Evolutionary conservation across 108 stramenopile genomes (phyloP).

Genomic region (Stephanodiscus minutulus): DNA sequence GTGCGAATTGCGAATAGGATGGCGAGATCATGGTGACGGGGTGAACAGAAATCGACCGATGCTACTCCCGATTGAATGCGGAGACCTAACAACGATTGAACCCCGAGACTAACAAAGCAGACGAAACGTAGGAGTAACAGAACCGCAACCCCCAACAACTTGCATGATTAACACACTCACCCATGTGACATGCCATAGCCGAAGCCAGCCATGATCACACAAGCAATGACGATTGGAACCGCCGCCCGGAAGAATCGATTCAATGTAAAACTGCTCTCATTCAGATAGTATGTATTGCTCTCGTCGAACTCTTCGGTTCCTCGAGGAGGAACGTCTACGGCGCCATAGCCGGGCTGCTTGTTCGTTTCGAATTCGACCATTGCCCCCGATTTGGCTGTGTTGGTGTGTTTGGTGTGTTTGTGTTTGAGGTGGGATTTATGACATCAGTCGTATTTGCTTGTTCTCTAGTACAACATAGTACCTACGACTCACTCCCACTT

Average conservation of each 20-base stretch:
- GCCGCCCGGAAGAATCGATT: conserved; percentile 38
- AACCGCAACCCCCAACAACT: not conserved
- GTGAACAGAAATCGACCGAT: not conserved
- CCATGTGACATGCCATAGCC: conserved; percentile 52
- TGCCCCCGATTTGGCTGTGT: not conserved
- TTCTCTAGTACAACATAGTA: too few species aligned
- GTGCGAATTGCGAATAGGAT: not conserved
- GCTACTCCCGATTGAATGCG: not conserved
- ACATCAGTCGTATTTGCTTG: too few species aligned
- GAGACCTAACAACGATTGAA: not conserved
- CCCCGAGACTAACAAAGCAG: not conserved
- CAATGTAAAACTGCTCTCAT: conserved; percentile 66
- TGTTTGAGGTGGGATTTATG: too few species aligned
- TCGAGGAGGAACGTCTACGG: conserved; percentile 22
- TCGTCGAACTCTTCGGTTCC: conserved; percentile 33
- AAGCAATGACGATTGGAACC: conserved; percentile 40
- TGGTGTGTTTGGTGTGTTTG: too few species aligned
- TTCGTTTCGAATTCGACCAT: conserved; percentile 8
- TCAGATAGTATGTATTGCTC: conserved; percentile 49
- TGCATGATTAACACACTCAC: conserved; percentile 16
- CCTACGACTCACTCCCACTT: too few species aligned
- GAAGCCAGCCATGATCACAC: conserved; percentile 43
- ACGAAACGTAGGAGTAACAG: not conserved
- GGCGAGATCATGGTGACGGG: not conserved
- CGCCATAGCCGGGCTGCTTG: conserved; percentile 24